Evolutionary conservation across 2,329 filamentous ascomycete genomes (phyloP).

Genomic region (Zymoseptoria brevis): DNA sequence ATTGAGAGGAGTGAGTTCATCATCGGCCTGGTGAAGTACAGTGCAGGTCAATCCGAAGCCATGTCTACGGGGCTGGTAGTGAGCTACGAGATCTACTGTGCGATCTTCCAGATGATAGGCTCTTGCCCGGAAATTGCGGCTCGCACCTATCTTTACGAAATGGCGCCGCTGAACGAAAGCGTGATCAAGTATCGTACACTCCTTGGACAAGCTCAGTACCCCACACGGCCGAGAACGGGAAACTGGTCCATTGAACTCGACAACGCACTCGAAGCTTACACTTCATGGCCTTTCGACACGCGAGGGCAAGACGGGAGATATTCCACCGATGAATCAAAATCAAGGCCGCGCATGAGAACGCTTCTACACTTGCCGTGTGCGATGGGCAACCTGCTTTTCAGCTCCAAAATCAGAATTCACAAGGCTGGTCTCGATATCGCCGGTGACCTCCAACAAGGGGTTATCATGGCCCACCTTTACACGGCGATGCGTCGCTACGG

Average conservation of each 20-base stretch:
- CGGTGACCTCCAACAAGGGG: conserved; percentile 1
- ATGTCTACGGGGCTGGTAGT: conserved; percentile 5
- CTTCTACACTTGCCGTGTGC: background rate
- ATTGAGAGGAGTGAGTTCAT: background rate
- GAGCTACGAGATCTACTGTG: conserved; percentile 7
- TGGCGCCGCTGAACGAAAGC: background rate
- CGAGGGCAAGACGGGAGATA: background rate
- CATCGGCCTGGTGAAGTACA: background rate
- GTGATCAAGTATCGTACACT: background rate
- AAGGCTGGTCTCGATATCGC: background rate
- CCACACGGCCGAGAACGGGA: background rate
- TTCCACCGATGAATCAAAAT: background rate
- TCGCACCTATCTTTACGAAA: background rate
- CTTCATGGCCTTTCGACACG: background rate
- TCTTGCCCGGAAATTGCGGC: background rate
- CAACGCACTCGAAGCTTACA: background rate
- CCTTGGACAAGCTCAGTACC: background rate
- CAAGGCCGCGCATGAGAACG: background rate
- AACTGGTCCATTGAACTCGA: background rate
- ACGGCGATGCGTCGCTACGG: conserved; percentile 1
- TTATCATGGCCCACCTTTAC: conserved; percentile 9
- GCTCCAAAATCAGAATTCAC: background rate
- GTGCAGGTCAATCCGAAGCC: background rate
- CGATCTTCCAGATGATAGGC: conserved; percentile 8
- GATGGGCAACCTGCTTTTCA: background rate